Conservation (phyloP, 2,329 filamentous ascomycete species). For the Fusarium sp. region DNA sequence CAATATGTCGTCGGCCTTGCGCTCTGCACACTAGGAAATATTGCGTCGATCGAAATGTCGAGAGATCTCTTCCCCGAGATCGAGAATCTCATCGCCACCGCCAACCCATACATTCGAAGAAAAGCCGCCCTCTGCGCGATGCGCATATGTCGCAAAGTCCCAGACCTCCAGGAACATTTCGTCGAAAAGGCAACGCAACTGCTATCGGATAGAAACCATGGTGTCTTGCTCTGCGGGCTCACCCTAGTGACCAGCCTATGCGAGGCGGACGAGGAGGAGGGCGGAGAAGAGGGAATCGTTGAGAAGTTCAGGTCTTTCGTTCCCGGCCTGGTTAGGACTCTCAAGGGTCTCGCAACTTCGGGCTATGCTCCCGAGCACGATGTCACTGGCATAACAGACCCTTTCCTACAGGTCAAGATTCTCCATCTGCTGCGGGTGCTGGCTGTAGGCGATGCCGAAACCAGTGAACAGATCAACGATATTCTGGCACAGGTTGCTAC, state of each 20-base stretch:
- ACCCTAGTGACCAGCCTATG: conserved; percentile 94
- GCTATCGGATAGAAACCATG: conserved; percentile 94
- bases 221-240: conserved; percentile 91
- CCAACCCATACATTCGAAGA: conserved; percentile 97
- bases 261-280: conserved; percentile 93
- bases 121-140: conserved; percentile 99
- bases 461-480: conserved; percentile 98
- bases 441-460: conserved; percentile 86
- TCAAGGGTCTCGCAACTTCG: conserved; percentile 94
- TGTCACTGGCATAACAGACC: conserved; percentile 97
- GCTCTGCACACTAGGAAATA: conserved; percentile 96
- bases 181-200: conserved; percentile 92
- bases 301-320: conserved; percentile 92
- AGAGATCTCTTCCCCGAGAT: conserved; percentile 97
- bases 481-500: conserved; percentile 98
- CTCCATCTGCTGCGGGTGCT: conserved; percentile 88
- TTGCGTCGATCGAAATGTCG: conserved; percentile 98
- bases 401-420: conserved; percentile 98
- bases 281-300: conserved; percentile 89
- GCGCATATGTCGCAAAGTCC: conserved; percentile 98
- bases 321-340: conserved; percentile 87
- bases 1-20: conserved; percentile 98
- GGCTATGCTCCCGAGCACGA: conserved; percentile 98
- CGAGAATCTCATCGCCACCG: conserved; percentile 90
- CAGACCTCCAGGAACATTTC: conserved; percentile 97